Evolutionary conservation across 176 grass and related monocot species (phyloP), one percentile per base, ranked within the genome.

Genomic region (Oryza glaberrima): DNA sequence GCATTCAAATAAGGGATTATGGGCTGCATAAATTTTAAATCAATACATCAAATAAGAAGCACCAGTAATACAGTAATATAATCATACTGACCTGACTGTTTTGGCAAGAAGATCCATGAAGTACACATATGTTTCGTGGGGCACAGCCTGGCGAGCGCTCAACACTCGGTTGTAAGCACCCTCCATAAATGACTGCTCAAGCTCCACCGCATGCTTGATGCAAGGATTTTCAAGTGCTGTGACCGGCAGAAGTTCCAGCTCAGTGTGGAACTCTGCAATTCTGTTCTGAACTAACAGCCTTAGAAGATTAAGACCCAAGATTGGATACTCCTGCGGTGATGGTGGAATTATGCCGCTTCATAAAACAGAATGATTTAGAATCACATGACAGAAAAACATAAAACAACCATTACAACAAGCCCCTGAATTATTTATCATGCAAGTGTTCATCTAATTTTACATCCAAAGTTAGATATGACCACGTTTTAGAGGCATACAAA

Each of bases 31-130:
- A 64, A 28, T 16, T 67, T 66, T 51, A 40, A 51, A 68, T 34
- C 16, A 61, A 58, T 69, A 41, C 10, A 86, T 63, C 79, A 86
- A 83, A 75, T 45, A 17, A 23, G 3, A 47, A 63, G 15, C 8
- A 75, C 52, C 17, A 76, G 30, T 14, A 76, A 80, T 41, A 41
- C 73, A 82, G 66, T 69, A 71, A 41, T 41, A 41, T 7, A 41
- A 41, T 30, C 28, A 25, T 40, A 76, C 84, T 88, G 54, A 98
- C 96, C 96, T 94, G 38, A 98, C 89, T 63, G 96, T 98, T 86
- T 98, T 98, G 38, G 91, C 96, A 5, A 98, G 96, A 78, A 98
- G 96, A 75, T 98, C 96, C 93, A 99, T 94, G 79, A 99, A 99
- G 90, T 99, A 99, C 67, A 93, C 60, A 10, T 96, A 96, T 34